These are phyloP conservation scores for Gymnopilus dilepis DNA, from an alignment of 768 basidiomycete species.

Conservation along the genomic window DNA sequence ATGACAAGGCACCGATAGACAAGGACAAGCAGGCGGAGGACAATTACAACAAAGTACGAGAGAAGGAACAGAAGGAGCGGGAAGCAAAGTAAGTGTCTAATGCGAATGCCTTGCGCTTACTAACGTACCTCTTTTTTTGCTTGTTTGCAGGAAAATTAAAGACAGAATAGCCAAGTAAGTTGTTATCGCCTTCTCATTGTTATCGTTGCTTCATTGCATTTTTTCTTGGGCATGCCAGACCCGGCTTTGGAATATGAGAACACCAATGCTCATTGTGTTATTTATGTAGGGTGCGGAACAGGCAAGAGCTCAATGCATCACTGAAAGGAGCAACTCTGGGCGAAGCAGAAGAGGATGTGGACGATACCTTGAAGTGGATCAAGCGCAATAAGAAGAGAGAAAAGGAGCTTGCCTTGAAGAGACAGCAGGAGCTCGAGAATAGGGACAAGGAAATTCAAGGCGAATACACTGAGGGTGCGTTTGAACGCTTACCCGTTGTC, in stretches of 20 bases:
- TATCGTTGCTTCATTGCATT: constrained; percentile 45
- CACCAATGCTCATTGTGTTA: constrained; percentile 50
- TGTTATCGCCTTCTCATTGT: constrained; percentile 24
- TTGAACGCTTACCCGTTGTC: not conserved
- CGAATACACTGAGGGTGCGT: constrained; percentile 87
- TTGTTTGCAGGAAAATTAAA: constrained; percentile 61
- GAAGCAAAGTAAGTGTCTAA: constrained; percentile 71
- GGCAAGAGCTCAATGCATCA: constrained; percentile 88
- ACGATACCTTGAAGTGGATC: constrained; percentile 88
- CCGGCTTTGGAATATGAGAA: constrained; percentile 33
- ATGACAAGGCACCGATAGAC: constrained; percentile 72
- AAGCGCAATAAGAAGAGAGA: constrained; percentile 91
- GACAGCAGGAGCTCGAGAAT: constrained; percentile 82
- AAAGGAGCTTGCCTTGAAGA: constrained; percentile 84
- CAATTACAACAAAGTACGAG: constrained; percentile 80
- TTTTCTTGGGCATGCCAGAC: constrained; percentile 45
- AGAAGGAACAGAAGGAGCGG: constrained; percentile 70
- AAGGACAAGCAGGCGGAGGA: constrained; percentile 85
- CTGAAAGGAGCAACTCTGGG: constrained; percentile 94
- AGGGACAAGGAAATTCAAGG: constrained; percentile 80
- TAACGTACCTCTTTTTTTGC: constrained; percentile 27
- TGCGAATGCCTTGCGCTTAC: not conserved
- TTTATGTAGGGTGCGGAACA: constrained; percentile 85
- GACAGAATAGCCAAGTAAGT: constrained; percentile 91
- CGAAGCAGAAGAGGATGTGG: constrained; percentile 78